phyloP scores from a whole-genome alignment of 2,329 filamentous ascomycete species.

The Sporothrix pseudoabietina region DNA sequence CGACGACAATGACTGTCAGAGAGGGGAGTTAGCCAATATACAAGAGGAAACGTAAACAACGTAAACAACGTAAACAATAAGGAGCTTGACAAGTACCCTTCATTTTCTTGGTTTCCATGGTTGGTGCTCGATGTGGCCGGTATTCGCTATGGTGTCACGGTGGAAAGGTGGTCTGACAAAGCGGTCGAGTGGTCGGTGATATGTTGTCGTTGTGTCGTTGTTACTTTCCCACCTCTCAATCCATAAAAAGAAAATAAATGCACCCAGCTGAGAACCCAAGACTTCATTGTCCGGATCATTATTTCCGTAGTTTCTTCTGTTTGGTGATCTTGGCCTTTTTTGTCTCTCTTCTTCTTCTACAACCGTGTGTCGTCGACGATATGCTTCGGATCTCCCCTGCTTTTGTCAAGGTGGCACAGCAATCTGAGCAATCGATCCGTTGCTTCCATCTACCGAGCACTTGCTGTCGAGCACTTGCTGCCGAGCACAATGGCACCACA shows the following conservation, averaged over 20 bases:
- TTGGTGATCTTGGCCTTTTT: not conserved
- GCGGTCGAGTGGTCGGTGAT: too few species aligned
- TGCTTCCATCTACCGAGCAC: not conserved
- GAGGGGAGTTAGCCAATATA: not conserved
- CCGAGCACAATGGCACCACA: not conserved
- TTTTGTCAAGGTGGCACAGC: not conserved
- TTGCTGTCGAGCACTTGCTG: not conserved
- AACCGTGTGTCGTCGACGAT: not conserved
- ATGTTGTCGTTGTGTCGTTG: not conserved
- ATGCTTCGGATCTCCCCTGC: not conserved
- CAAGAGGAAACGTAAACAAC: not conserved
- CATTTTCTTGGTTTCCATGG: not conserved
- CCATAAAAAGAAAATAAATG: too few species aligned
- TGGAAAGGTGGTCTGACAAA: too few species aligned
- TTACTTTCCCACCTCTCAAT: not conserved
- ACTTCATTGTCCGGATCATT: not conserved
- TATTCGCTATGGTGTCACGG: too few species aligned
- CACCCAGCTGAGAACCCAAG: too few species aligned
- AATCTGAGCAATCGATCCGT: not conserved
- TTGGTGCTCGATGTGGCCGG: too few species aligned
- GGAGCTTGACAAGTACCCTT: not conserved
- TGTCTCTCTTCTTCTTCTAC: not conserved
- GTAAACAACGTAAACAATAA: too few species aligned
- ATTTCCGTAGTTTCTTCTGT: not conserved
- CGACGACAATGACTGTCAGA: conserved; percentile 50